These are phyloP conservation scores for Entomortierella lignicola DNA, from an alignment of 192 early-diverging fungal species.

Conservation along the genomic window DNA sequence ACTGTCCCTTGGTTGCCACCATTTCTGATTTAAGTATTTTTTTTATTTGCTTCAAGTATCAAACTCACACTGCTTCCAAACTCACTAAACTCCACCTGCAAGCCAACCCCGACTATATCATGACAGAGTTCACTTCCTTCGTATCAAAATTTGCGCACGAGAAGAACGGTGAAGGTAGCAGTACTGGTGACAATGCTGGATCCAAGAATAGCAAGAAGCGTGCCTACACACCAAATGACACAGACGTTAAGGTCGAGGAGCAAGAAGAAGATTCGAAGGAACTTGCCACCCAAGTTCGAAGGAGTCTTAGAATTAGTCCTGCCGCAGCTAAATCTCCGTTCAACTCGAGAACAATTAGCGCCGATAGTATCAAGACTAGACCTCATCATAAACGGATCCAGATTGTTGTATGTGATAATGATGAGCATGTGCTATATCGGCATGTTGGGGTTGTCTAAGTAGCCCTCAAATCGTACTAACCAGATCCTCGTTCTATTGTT, in stretches of 20 bases:
- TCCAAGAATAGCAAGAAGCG: constrained; percentile 22
- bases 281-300: constrained; percentile 21
- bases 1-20: too few species aligned
- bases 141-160: constrained; percentile 41
- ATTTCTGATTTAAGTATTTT: too few species aligned
- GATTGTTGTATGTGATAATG: neutral
- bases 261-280: neutral
- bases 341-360: constrained; percentile 20
- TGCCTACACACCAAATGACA: neutral
- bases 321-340: neutral
- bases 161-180: constrained; percentile 12
- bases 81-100: neutral
- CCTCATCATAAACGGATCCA: constrained; percentile 24
- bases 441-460: too few species aligned
- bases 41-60: too few species aligned
- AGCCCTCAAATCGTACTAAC: too few species aligned
- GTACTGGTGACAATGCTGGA: neutral
- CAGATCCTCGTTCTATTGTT: neutral
- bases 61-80: neutral
- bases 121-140: constrained; percentile 25
- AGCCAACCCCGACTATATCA: neutral
- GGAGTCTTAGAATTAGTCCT: constrained; percentile 28
- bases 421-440: neutral
- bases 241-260: neutral
- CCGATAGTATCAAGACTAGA: constrained; percentile 38